Base-by-base conservation (phyloP, 192 early-diverging fungal genomes). In the Coemansia sp. region DNA sequence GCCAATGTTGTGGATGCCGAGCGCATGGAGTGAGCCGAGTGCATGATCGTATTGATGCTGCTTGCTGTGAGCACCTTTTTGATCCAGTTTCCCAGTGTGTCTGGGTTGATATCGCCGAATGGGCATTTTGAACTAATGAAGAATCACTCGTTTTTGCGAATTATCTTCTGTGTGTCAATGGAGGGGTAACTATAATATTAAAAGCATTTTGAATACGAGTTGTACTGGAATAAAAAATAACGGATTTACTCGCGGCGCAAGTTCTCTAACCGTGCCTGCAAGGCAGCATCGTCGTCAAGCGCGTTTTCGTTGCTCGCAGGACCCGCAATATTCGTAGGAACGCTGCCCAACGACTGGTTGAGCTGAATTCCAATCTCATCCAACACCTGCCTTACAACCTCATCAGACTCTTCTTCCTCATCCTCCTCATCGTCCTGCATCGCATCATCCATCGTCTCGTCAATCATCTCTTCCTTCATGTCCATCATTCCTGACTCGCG, bases 381-480 rank as follows among this genome's bases (percentile, higher is more conserved):
- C 50, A 98, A 71, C 8, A 98, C 90, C 75, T 95, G 88, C 73
- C 91, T 90, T 11, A 99, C 93, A 61, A 99, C 94, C 57, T 87
- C 82, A 4, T 99, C 93, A 11, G 81, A 84, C 41, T 90, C 93
- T 68, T 96, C 95, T 59, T 98, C 95, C 16, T 95, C 92, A 39
- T 88, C 88, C 39, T 72, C 64, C 32, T 85, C 86, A 45, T 87
- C 87, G 55, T 94, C 95, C 38, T 94, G 94, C 89, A 99, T 93
- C 35, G 86, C 91, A 70, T 94, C 95, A 65, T 99, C 97, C 64
- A 99, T 95, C 10, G 93, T 90, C 62, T 99, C 97, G 62, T 90
- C 90, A 90, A 99, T 95, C 91, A 99, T 90, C 64, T 97, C 95
- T 65, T 95, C 94, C 84, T 97, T 97, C 94, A 99, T 97, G 71